These are phyloP conservation scores for Chaetothyriales sp. DNA, from an alignment of 2,329 filamentous ascomycete species.

Conservation along the genomic window DNA sequence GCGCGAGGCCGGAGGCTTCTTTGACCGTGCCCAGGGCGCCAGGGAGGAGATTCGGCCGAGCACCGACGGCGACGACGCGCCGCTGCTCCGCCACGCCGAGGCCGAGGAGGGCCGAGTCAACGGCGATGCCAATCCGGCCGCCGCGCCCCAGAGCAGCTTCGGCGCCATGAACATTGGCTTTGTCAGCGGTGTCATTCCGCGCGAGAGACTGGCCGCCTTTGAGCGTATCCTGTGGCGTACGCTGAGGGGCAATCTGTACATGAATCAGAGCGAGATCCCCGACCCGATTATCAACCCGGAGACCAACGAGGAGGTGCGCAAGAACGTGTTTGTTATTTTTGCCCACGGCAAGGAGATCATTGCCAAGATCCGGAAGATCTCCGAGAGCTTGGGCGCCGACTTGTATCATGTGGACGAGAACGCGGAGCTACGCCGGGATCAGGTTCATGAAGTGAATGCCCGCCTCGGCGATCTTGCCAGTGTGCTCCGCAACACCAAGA, in stretches of 20 bases:
- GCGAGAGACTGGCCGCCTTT: slow-evolving; percentile 86
- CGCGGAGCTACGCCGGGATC: slow-evolving; percentile 83
- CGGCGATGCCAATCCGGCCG: slow-evolving; percentile 31
- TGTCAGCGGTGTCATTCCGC: slow-evolving; percentile 85
- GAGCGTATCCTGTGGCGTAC: slow-evolving; percentile 97
- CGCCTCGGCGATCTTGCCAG: slow-evolving; percentile 81
- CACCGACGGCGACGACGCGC: slow-evolving; percentile 80
- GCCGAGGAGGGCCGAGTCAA: slow-evolving; percentile 52
- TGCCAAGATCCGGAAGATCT: slow-evolving; percentile 97
- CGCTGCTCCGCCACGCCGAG: slow-evolving; percentile 83
- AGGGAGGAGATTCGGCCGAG: slow-evolving; percentile 93
- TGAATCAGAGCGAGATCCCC: slow-evolving; percentile 98
- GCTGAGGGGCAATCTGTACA: slow-evolving; percentile 92
- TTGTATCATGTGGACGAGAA: slow-evolving; percentile 97
- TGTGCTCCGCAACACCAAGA: slow-evolving; percentile 88
- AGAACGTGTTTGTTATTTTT: slow-evolving; percentile 99
- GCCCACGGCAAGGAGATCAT: slow-evolving; percentile 97
- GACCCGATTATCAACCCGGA: slow-evolving; percentile 83
- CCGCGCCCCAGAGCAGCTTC: slow-evolving; percentile 66
- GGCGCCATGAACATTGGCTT: slow-evolving; percentile 98
- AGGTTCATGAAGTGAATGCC: slow-evolving; percentile 94
- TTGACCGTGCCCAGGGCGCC: slow-evolving; percentile 82
- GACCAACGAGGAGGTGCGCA: slow-evolving; percentile 82
- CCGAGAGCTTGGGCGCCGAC: slow-evolving; percentile 88
- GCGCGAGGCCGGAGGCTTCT: slow-evolving; percentile 91